Base-by-base conservation (phyloP, 2,329 filamentous ascomycete genomes). In the Neopestalotiopsis clavispora region DNA sequence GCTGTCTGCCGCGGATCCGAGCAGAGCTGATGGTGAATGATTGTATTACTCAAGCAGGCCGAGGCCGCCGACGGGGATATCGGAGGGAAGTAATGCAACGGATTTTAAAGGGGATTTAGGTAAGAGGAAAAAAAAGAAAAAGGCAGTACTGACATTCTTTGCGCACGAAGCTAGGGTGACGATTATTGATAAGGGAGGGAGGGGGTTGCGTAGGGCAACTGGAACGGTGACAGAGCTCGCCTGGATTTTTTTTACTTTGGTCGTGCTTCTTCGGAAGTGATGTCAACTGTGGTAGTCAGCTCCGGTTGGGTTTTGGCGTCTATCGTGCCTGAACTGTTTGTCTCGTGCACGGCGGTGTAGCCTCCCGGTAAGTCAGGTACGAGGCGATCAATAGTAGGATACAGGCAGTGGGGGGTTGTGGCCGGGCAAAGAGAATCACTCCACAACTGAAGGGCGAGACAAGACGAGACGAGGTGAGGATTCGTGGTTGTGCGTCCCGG, bases 61-160 rank as follows among this genome's bases (percentile, higher is more conserved):
- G 64, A 70, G 61, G 56, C 68, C 66, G 71, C 67, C 65, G 68
- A 72, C 72, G 76, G 74, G 73, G 72, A 71, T 75, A 75, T 73
- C 73, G 75, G 76, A 69, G 67, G 68, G 23, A 13, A 56, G 42
- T 28, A 56, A 58, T 13, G 32, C n/a, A 52, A 65, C 38, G 45
- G 40, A 69, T 68, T 62, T 40, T 62, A 62, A 34, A 40, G 32
- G 56, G 34, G 69, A 66, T 67, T 72, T 69, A 69, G 68, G 66
- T 10, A 38, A 38, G 10, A 38, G 10, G 2, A 38, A 10, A 28
- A 23, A 28, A 28, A 28, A 28, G 23, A 28, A 28, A 23, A 28
- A 28, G 23, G 23, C 23, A 28, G 23, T 28, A 66, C 69, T 73
- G 68, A 73, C 58, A 71, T 62, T 71, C 66, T 38, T 38, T 69